A percentile compares a stretch with the other conserved stretches of the same genome.
Evolutionary conservation across 495 filamentous ascomycete species (phyloP).

Genomic region (Cercophora newfieldiana): DNA sequence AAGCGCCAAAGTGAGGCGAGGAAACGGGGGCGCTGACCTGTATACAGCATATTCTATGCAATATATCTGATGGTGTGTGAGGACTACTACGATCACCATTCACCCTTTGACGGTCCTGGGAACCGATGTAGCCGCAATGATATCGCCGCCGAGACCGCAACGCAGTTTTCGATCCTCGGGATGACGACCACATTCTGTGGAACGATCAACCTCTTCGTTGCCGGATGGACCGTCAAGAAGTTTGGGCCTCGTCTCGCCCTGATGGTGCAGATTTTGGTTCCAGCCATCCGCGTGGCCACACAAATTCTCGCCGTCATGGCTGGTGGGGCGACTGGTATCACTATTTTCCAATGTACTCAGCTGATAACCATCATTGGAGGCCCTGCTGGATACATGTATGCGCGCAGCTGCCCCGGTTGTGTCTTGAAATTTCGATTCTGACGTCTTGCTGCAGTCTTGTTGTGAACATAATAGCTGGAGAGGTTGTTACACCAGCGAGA

Average conservation of each 20-base stretch:
- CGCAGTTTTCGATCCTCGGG: constrained; percentile 52
- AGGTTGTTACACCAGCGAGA: constrained; percentile 49
- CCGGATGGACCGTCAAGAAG: constrained; percentile 57
- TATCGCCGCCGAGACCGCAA: constrained; percentile 58
- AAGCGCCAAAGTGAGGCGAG: background rate
- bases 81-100: constrained; percentile 51
- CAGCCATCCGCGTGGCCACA: constrained; percentile 52
- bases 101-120: constrained; percentile 35
- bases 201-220: constrained; percentile 57
- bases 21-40: background rate
- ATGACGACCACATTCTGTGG: constrained; percentile 52
- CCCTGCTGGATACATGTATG: constrained; percentile 55
- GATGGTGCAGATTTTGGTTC: constrained; percentile 50
- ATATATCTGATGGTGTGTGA: constrained; percentile 62
- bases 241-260: constrained; percentile 55
- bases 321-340: constrained; percentile 51
- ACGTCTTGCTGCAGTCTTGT: constrained; percentile 37
- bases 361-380: constrained; percentile 58
- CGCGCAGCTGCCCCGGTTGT: background rate
- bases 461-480: constrained; percentile 54
- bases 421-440: background rate
- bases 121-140: constrained; percentile 49
- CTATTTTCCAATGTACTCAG: constrained; percentile 57
- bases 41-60: constrained; percentile 52
- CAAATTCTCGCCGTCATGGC: constrained; percentile 56